Evolutionary conservation across 73 alveolate genomes (phyloP).

Genomic region (Uronychia binucleata): DNA sequence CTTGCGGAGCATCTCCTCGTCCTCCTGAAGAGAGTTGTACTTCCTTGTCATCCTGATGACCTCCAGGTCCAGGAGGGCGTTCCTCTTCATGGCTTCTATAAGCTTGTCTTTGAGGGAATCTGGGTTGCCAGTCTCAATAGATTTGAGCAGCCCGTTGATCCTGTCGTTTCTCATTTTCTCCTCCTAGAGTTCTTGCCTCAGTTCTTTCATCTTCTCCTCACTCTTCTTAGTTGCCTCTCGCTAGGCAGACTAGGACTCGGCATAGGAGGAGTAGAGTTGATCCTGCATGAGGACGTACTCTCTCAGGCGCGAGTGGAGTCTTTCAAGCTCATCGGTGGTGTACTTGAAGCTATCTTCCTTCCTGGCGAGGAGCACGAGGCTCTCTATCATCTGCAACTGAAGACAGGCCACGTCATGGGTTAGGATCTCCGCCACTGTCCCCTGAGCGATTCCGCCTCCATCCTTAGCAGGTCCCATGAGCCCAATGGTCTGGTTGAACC

Average conservation of each 20-base stretch:
- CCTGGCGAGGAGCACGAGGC: not conserved
- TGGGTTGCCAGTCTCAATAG: conserved; percentile 21
- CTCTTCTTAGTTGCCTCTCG: conserved; percentile 40
- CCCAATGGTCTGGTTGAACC: not conserved
- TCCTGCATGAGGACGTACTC: conserved; percentile 78
- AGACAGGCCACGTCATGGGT: conserved; percentile 2
- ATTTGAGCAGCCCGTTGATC: conserved; percentile 17
- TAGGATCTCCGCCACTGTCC: not conserved
- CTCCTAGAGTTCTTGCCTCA: conserved; percentile 39
- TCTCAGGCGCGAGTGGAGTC: conserved; percentile 43
- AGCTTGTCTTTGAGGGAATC: conserved; percentile 16
- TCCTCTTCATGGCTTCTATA: conserved; percentile 66
- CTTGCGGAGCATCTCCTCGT: conserved; percentile 54
- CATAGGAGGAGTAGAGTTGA: conserved; percentile 71
- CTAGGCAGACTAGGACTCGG: conserved; percentile 46
- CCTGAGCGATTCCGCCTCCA: not conserved
- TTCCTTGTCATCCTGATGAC: conserved; percentile 56
- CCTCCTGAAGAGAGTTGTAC: conserved; percentile 54
- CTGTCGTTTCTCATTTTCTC: conserved; percentile 34
- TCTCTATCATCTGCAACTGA: conserved; percentile 10
- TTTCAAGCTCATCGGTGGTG: conserved; percentile 30
- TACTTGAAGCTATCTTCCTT: not conserved
- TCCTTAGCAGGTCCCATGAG: not conserved
- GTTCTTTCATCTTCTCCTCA: conserved; percentile 20
- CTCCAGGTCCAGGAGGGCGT: conserved; percentile 80